Base-by-base conservation (phyloP, 208 protist species). In the Phytomonas sp. region DNA sequence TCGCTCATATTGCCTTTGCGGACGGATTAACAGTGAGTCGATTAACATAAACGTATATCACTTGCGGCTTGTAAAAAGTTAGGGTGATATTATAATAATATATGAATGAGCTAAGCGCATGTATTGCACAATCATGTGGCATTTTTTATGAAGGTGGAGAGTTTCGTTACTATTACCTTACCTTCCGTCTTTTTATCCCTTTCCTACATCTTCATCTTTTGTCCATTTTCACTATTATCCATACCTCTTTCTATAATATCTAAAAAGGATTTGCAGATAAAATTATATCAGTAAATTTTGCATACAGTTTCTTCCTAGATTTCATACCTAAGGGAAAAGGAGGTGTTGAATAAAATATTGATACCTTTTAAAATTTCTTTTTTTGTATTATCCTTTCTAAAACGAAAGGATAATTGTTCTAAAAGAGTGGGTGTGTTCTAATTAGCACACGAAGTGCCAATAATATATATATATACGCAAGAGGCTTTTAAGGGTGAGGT, bases 41-140 rank as follows among this genome's bases (percentile, higher is more conserved):
- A 56, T 56, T 56, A 56, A 56, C 46, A 56, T 56, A 56, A 56
- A 56, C 11, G 20, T 26, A 56, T 56, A 56, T 56, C 46, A 56
- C 20, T 56, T 20, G 4, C 46, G 4, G 20, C 17, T 56, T 56
- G 46, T 34, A 34, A 26, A 56, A 56, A 20, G 20, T 56, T 26
- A 26, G 46, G 20, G 20, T 26, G 20, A 26, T 56, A 26, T 56
- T 26, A 56, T 56, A 56, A 26, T 56, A 56, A 56, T 56, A 26
- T 8, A 56, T 56, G 9, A 26, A 56, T 56, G 20, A 51, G 40
- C 4, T 51, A 56, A 56, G 17, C 26, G 20, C 46, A 26, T 26
- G 46, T 8, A 56, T 56, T 56, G 46, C 46, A 56, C 6, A 56
- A 26, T 56, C 46, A 26, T 0, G 23, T 26, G 4, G 20, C 23